Evolutionary conservation across 192 early-diverging fungal species (phyloP), one percentile per base, ranked within the genome.

Genomic region (Backusella psychrophila): DNA sequence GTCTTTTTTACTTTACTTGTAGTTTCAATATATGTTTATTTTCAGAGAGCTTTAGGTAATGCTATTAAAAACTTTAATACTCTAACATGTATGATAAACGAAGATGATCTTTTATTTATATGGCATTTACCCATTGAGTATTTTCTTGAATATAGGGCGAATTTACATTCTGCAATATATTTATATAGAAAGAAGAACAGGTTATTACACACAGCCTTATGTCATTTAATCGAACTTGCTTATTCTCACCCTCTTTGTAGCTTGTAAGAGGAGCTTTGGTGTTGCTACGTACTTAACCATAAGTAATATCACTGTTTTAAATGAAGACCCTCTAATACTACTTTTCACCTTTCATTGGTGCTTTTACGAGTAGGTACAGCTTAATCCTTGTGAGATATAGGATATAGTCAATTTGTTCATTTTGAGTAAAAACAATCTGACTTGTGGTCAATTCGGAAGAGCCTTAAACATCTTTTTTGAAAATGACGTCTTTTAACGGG

Each of bases 71-170:
- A 2, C 15, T 4, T 49, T 7, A 6, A 19, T 17, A 49, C 6
- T 49, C 46, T 49, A 6, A 4, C 17, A 19, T 14, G 6, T 44
- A 29, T 26, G 17, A 19, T 17, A 38, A 63, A 74, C 2, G 35
- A 66, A n/a, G 35, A 23, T 39, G 21, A 29, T 74, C 2, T 3
- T 33, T 41, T 11, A 41, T 41, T 41, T 41, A 41, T 41, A 4
- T 44, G 15, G 4, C 14, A 4, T 19, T 78, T 79, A 75, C 70
- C 71, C 74, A 23, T 42, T 53, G 3, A 72, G 42, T 9, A 76
- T 34, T 35, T 70, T 52, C 38, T 76, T 80, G 34, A 69, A 31
- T 31, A 71, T 44, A 68, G 69, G 76, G 41, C 76, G 79, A 52
- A 68, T 63, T 70, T 80, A 59, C 38, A 44, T 49, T 4, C 6